These are phyloP conservation scores for Mariannaea elegans DNA, from an alignment of 2,329 filamentous ascomycete species.

Conservation along the genomic window DNA sequence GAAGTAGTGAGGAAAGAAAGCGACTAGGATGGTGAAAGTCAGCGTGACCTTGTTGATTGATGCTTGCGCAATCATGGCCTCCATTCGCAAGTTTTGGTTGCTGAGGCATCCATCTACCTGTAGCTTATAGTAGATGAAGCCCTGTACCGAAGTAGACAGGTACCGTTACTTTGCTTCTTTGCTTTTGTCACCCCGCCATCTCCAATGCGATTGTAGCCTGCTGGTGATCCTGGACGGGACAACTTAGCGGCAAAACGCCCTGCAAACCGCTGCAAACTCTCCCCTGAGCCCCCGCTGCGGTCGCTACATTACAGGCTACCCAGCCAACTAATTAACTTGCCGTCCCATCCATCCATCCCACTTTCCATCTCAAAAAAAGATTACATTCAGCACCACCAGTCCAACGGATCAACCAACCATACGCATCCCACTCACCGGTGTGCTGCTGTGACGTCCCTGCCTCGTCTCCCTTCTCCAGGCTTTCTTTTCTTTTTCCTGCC, in stretches of 20 bases:
- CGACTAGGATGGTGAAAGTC: not conserved
- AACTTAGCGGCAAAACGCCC: slow-evolving; percentile 4
- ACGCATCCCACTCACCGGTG: not conserved
- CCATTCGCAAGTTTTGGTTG: slow-evolving; percentile 28
- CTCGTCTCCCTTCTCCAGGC: slow-evolving; percentile 18
- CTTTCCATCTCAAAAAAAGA: not conserved
- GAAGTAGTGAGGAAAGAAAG: not conserved
- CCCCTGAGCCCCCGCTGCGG: not conserved
- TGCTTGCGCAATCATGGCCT: not conserved
- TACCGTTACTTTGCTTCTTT: no score
- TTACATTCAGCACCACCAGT: not conserved
- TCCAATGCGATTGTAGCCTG: slow-evolving; percentile 2
- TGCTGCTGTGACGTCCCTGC: slow-evolving; percentile 15
- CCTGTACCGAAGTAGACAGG: no score
- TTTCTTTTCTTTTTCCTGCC: slow-evolving; percentile 24
- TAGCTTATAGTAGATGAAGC: no score
- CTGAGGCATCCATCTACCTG: slow-evolving; percentile 34
- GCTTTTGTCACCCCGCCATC: slow-evolving; percentile 1
- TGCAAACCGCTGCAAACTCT: slow-evolving; percentile 16
- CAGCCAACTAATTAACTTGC: not conserved
- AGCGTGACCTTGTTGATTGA: slow-evolving; percentile 30
- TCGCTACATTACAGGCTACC: not conserved
- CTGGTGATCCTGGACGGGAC: not conserved
- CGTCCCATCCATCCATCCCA: slow-evolving; percentile 1
- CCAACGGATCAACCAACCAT: slow-evolving; percentile 4